Evolutionary conservation across 306 rosid species (phyloP), one percentile per base, ranked within the genome.

Genomic region (Cicer arietinum): DNA sequence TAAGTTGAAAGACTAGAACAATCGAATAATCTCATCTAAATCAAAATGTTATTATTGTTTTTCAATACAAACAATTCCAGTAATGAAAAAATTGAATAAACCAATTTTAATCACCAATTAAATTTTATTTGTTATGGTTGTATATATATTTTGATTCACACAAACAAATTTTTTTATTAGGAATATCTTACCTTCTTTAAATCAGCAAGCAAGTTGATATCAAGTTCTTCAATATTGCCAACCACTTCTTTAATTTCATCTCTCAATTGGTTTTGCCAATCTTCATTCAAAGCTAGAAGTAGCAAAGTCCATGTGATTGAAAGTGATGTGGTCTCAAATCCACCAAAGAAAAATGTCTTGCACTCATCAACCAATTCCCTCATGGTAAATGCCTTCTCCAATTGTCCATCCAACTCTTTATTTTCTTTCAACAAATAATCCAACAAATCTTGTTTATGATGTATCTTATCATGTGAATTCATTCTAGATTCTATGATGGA

Each of bases 331-430:
- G 97, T 92, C 77, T 92, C 97, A 78, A 88, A 91, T 0, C 97
- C 96, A 0, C 93, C 97, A 54, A 92, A 92, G 90, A 89, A 91
- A 56, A 91, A 89, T 7, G 97, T 89, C 70, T 91, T 91, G 82
- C 97, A 91, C 67, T 91, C 96, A 57, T 91, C 97, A 30, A 91
- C 86, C 6, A 91, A 18, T 14, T 91, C 92, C 39, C 77, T 13
- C 7, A 68, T 79, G 11, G 87, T 78, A 17, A 91, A 43, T 8
- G 67, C 42, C 83, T 67, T 85, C n/a, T 8, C 37, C 35, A 25
- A 25, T 25, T 25, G 35, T 0, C 84, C 82, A 50, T 84, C 88
- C 35, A 25, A 25, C 1, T 2, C 77, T 13, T 68, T 60, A 13
- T 85, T 83, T 50, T 67, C 91, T 67, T 81, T 71, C 86, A 92